Evolutionary conservation across 73 alveolate genomes (phyloP), one percentile per base, ranked within the genome.

Genomic region (Paramecium pentaurelia): DNA sequence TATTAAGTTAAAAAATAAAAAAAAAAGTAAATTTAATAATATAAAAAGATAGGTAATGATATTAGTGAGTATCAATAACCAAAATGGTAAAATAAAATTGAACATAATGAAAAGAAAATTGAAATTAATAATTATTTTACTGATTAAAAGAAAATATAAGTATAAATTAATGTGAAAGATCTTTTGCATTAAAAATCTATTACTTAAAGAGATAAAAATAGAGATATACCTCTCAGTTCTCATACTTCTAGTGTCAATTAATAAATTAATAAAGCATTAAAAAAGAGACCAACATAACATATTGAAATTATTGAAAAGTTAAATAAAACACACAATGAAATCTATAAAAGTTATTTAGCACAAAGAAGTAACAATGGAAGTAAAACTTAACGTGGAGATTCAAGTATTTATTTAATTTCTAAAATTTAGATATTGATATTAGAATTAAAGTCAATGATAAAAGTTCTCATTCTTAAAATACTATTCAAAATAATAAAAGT

Each of bases 261-360:
- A 4, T 54, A 54, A 54, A 20, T 37, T 36, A 73, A 73, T 40
- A 73, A 40, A 38, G 60, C 58, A 9, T 25, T 80, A 32, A 80
- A 80, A 42, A 80, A 80, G 30, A 80, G 91, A 47, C 91, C 91
- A 20, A 80, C 87, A 0, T 73, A 73, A 37, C 87, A 80, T 25
- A 38, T 80, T 22, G 91, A 80, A 25, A 80, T 80, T 20, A 80
- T 80, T 9, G 91, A 80, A 42, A 80, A 80, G 30, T 49, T 80
- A 12, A 80, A 80, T 45, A 80, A 80, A 80, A 80, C 91, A 12
- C 91, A 80, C 27, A 80, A 80, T 80, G 91, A 80, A 80, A 80
- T 80, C 34, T 80, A 80, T 27, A 80, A 80, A 47, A 45, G 77
- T 5, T 80, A 47, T 22, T 80, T 80, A 49, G 91, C 91, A 7